These are phyloP conservation scores for Phytopythium boreale DNA, from an alignment of 352 stramenopile species.

Conservation along the genomic window DNA sequence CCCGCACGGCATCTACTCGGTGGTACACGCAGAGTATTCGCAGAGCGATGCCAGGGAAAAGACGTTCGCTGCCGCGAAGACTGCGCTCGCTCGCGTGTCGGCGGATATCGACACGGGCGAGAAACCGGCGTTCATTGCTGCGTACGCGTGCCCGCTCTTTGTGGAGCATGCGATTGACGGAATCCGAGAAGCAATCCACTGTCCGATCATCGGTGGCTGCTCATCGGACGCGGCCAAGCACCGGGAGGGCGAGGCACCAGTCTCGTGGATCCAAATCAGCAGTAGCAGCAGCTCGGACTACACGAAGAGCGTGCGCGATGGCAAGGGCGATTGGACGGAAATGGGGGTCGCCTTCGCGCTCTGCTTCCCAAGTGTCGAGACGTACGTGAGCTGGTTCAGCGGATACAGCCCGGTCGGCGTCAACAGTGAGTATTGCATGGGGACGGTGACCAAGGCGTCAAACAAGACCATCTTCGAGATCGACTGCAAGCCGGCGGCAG, in stretches of 20 bases:
- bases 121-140: conserved; percentile 75
- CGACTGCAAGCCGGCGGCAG: conserved; percentile 73
- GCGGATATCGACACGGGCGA: conserved; percentile 58
- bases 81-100: conserved; percentile 48
- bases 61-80: conserved; percentile 70
- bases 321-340: conserved; percentile 72
- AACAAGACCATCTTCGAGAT: conserved; percentile 88
- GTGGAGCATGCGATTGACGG: conserved; percentile 82
- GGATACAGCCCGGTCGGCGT: conserved; percentile 76
- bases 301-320: conserved; percentile 71
- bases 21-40: conserved; percentile 78
- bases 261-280: conserved; percentile 87
- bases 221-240: conserved; percentile 78
- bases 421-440: conserved; percentile 82
- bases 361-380: conserved; percentile 85
- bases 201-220: conserved; percentile 80
- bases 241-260: conserved; percentile 55
- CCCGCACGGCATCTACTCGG: conserved; percentile 74
- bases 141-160: conserved; percentile 79
- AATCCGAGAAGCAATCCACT: conserved; percentile 75
- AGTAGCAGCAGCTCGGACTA: conserved; percentile 80
- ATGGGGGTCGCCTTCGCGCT: conserved; percentile 82
- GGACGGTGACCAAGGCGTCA: conserved; percentile 79
- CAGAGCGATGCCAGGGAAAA: conserved; percentile 78
- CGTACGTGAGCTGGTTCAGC: conserved; percentile 85